Evolutionary conservation across 345 rosid species (phyloP), one percentile per base, ranked within the genome.

Genomic region (Raphanus raphanistrum): DNA sequence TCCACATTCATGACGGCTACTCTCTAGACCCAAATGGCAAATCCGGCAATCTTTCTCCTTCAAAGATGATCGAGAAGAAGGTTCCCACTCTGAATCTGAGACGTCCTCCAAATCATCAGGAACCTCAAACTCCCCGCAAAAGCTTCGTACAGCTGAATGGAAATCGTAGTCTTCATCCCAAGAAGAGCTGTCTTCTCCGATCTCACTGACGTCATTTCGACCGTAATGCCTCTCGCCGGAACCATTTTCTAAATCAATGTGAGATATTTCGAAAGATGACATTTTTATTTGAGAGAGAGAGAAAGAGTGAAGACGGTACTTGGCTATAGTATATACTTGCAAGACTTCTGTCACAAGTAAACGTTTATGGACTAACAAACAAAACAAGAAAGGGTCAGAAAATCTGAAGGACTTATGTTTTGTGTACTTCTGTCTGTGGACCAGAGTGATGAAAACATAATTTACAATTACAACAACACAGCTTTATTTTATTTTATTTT

Each of bases 21-120:
- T 95, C 82, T 88, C 91, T 83, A 92, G 78, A 71, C 90, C 96
- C 89, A 95, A 83, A 70, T 95, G 99, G 50, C 99, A 95, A 80
- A 95, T 95, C 80, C 99, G 79, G 72, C 99, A 95, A 71, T 85
- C 90, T 84, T 73, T 86, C 78, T 87, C 90, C 76, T 87, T 88
- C 6, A 63, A 57, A 2, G 75, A 68, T 28, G 2, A 38, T 41
- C 21, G 21, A 21, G 13, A 16, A 38, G 70, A 73, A 2, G 25
- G 11, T 45, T 72, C 81, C 16, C 35, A 12, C 28, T 60, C 64
- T 21, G 80, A 32, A 3, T 68, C 73, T 41, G 66, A 31, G 1
- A 25, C 28, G 16, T 66, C 21, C 2, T 63, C 75, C 5, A 69
- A 68, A 41, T 74, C 79, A 41, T 74, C 79, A 63, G 4, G 29